Percentiles rank a stretch among this genome's conserved stretches.
These are phyloP conservation scores for Oenanthe javanica DNA, from an alignment of 140 eudicot genomes.

Conservation along the genomic window DNA sequence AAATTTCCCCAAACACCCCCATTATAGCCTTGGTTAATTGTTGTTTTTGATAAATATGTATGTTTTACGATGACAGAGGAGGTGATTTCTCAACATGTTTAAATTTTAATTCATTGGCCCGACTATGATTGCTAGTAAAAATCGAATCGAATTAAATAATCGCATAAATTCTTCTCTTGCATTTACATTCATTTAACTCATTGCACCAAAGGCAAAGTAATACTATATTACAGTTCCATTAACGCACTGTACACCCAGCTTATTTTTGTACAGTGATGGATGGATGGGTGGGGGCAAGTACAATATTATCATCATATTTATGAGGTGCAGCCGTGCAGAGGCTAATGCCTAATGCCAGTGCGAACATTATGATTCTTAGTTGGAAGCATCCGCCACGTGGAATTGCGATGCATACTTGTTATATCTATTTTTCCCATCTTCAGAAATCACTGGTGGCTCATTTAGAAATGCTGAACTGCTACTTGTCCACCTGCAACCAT, in stretches of 20 bases:
- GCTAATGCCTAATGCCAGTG: not conserved
- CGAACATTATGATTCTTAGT: not conserved
- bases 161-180: too few species aligned
- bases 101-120: too few species aligned
- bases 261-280: not conserved
- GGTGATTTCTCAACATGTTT: too few species aligned
- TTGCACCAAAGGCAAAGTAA: not conserved
- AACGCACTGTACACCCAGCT: not conserved
- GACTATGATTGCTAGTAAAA: too few species aligned
- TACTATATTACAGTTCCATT: not conserved
- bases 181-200: too few species aligned
- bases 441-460: slow-evolving; percentile 51
- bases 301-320: not conserved
- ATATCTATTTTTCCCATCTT: slow-evolving; percentile 11
- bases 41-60: too few species aligned
- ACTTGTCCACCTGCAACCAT: slow-evolving; percentile 56
- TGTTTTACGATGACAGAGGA: too few species aligned
- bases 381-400: slow-evolving; percentile 1
- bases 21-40: too few species aligned
- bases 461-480: slow-evolving; percentile 71
- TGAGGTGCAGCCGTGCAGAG: not conserved
- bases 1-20: too few species aligned
- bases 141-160: not conserved
- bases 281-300: not conserved
- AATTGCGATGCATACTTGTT: slow-evolving; percentile 23